These are phyloP conservation scores for Yarrowia bubula DNA, from an alignment of 805 yeast genomes.

Conservation along the genomic window DNA sequence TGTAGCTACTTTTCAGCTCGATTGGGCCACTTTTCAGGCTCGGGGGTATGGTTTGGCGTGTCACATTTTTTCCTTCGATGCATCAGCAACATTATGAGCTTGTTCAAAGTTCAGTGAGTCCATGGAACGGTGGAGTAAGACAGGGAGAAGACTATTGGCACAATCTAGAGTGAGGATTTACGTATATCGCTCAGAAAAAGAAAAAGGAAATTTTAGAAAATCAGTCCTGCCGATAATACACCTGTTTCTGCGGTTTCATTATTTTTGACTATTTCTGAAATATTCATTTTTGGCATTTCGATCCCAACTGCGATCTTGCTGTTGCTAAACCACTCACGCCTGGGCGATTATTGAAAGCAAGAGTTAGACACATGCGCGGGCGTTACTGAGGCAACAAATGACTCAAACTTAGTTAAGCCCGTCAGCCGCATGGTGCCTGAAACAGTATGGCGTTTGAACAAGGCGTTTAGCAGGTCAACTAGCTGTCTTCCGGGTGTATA, in stretches of 20 bases:
- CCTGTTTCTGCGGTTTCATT: no score
- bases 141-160: neutral
- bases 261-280: no score
- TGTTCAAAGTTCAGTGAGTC: neutral
- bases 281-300: no score
- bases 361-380: neutral
- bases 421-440: neutral
- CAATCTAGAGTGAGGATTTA: neutral
- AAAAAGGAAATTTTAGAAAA: neutral
- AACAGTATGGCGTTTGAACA: no score
- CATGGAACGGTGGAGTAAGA: slow-evolving; percentile 3
- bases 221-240: no score
- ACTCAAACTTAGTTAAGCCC: neutral
- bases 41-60: no score
- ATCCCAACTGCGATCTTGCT: no score
- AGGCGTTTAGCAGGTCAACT: no score
- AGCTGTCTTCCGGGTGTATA: no score
- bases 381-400: slow-evolving; percentile 16
- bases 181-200: neutral
- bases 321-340: neutral
- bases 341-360: neutral
- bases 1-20: no score
- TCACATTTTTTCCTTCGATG: no score
- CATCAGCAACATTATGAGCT: neutral
- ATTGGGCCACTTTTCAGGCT: no score